Conservation (phyloP, 2,329 filamentous ascomycete genomes). For the Aspergillus novoparasiticus region DNA sequence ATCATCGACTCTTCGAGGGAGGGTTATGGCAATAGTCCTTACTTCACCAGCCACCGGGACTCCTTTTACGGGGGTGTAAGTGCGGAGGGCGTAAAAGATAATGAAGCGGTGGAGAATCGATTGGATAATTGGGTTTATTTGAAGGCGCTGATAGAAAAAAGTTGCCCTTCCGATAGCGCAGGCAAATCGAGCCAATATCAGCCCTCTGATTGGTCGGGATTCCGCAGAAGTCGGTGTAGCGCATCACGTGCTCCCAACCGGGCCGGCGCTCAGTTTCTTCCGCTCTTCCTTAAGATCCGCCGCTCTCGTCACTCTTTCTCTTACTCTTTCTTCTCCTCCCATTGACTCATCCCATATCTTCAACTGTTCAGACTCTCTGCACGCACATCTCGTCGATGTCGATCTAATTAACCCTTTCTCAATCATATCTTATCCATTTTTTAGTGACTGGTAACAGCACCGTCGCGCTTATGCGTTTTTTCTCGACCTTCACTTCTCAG, state of each 20-base stretch:
- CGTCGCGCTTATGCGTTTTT: constrained; percentile 80
- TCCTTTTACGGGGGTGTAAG: not conserved
- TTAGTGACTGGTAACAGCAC: constrained; percentile 40
- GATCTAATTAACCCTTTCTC: constrained; percentile 25
- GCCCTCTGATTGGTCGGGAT: constrained; percentile 28
- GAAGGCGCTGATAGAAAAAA: not conserved
- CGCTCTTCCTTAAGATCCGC: constrained; percentile 13
- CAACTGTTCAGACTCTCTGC: constrained; percentile 9
- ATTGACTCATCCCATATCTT: constrained; percentile 9
- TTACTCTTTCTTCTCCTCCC: constrained; percentile 11
- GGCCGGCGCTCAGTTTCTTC: constrained; percentile 22
- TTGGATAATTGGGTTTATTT: constrained; percentile 1
- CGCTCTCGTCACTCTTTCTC: constrained; percentile 14
- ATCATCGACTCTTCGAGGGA: not conserved
- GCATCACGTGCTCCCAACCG: constrained; percentile 30
- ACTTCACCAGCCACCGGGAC: not conserved
- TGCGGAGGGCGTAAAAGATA: not conserved
- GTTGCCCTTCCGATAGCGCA: constrained; percentile 21
- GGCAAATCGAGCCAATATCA: constrained; percentile 8
- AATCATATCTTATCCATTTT: constrained; percentile 5
- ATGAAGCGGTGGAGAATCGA: not conserved
- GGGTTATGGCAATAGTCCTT: not conserved
- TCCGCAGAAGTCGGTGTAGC: constrained; percentile 28
- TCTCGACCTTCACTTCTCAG: constrained; percentile 85
- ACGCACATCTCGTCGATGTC: constrained; percentile 25